Percentiles rank a stretch among this genome's conserved stretches.
Conservation (phyloP, 805 yeast species). For the Maudiozyma serrabonitensis region DNA sequence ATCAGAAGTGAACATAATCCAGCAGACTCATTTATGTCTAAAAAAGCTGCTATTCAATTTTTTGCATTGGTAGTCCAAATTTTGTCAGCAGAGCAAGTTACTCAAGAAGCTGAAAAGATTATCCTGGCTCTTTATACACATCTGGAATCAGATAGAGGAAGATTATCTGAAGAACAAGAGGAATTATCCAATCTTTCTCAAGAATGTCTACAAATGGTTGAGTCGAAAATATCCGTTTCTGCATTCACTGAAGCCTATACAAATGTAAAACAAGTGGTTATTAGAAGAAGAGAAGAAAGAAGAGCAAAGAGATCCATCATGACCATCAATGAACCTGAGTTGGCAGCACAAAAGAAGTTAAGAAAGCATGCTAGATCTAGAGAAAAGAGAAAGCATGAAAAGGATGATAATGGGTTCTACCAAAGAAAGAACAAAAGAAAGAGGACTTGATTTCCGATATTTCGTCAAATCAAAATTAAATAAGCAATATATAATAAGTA, state of each 20-base stretch:
- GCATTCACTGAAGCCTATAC: conserved; percentile 54
- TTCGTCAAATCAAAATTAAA: too few species aligned
- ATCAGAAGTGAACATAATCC: conserved; percentile 56
- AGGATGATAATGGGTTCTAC: conserved; percentile 69
- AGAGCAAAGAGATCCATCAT: conserved; percentile 64
- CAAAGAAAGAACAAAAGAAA: conserved; percentile 49
- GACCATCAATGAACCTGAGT: conserved; percentile 70
- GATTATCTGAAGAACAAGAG: conserved; percentile 33
- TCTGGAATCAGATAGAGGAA: conserved; percentile 29
- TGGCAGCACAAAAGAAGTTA: conserved; percentile 68
- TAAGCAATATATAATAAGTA: too few species aligned
- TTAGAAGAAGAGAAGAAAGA: conserved; percentile 62
- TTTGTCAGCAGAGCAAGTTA: conserved; percentile 34
- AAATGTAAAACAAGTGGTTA: conserved; percentile 51
- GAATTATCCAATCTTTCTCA: conserved; percentile 45
- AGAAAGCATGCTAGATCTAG: conserved; percentile 66
- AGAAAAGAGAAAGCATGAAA: conserved; percentile 65
- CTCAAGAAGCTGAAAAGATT: conserved; percentile 37
- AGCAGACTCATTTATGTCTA: conserved; percentile 47
- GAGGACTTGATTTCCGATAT: not conserved
- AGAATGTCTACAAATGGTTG: conserved; percentile 62
- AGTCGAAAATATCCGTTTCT: conserved; percentile 60
- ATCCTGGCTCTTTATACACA: conserved; percentile 47
- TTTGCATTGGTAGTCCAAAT: conserved; percentile 55
- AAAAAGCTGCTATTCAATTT: conserved; percentile 60